Evolutionary conservation across 805 yeast genomes (phyloP), one percentile per base, ranked within the genome.

Genomic region (Barnettozyma salicaria): DNA sequence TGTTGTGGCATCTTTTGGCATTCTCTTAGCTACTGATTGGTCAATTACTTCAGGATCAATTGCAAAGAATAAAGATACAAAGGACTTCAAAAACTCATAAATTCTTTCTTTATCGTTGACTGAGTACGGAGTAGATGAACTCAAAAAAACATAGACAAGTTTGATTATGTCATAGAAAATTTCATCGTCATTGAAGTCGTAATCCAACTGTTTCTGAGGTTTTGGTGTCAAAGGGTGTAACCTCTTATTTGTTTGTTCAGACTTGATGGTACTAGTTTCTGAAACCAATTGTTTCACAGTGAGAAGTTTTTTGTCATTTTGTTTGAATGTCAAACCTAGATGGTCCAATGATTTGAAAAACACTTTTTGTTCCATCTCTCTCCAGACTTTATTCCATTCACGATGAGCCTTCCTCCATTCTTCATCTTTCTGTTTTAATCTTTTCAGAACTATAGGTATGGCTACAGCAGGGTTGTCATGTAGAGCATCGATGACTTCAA

Each of bases 341-440:
- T 92, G 98, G 58, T 92, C 99, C 47, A 92, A 68, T 3, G 96
- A 85, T 60, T 92, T 92, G 67, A 78, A 86, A 59, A 84, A 89
- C 0, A 88, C 95, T 53, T 87, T 89, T 55, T 89, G 96, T 60
- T 92, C 98, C 63, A 94, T 78, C 62, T 90, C 97, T 56, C 99
- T 78, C 99, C 99, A 92, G 11, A 88, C 95, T 58, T 90, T 90
- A 63, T 90, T 90, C 97, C 98, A 92, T 59, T 92, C 97, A 52
- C 97, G 77, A 53, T 90, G 98, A 2, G 96, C 89, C 44, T 96
- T 76, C 60, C 87, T 84, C 99, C 99, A 92, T 62, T 92, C 98
- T 61, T 92, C 97, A 58, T 92, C 97, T 62, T 92, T 92, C 62
- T 92, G 97, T 62, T 92, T 92, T 57, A 92, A 73, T 55, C 99